Evolutionary conservation across 805 yeast species (phyloP), one percentile per base, ranked within the genome.

Genomic region (Brettanomyces custersianus): DNA sequence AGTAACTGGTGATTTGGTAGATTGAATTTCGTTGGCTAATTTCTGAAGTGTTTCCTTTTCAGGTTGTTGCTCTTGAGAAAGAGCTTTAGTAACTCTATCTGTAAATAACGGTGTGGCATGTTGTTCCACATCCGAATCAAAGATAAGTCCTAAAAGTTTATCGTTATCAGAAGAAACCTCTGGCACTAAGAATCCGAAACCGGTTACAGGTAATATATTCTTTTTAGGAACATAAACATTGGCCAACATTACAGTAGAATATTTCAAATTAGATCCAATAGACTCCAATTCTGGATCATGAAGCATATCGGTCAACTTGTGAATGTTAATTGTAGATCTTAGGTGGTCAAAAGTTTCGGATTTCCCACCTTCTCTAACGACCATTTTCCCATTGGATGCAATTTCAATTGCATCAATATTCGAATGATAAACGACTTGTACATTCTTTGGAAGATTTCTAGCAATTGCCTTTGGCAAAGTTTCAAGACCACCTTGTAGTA

Each of bases 161-260:
- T 78, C 77, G 1, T 49, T 49, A 32, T 66, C 61, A 31, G 59
- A 58, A 45, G 46, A 41, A 4, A 58, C 41, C 40, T 66, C 63
- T 6, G 98, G 98, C 8, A 88, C 81, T 32, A 90, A 66, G 47
- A 81, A 85, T 2, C 98, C 98, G 66, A 90, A 90, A 26, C 96
- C 95, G 39, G 55, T 55, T 20, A 42, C 35, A 4, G 57, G 48
- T n/a, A 74, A 63, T 16, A 59, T 55, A 46, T 60, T 60, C 33
- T 49, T 55, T 27, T 52, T 60, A 15, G 77, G 74, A 31, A 77
- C 55, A 56, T 69, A 82, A 23, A 82, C 63, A 48, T 92, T 88
- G 17, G 78, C 82, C 37, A 90, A 66, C 17, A 77, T 69, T 13
- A 92, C 58, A 36, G 59, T 60, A 1, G 70, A 60, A 38, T 71